A percentile compares a stretch with the other conserved stretches of the same genome.
These are phyloP conservation scores for Diaporthe destruens DNA, from an alignment of 2,329 filamentous ascomycete genomes.

Conservation along the genomic window DNA sequence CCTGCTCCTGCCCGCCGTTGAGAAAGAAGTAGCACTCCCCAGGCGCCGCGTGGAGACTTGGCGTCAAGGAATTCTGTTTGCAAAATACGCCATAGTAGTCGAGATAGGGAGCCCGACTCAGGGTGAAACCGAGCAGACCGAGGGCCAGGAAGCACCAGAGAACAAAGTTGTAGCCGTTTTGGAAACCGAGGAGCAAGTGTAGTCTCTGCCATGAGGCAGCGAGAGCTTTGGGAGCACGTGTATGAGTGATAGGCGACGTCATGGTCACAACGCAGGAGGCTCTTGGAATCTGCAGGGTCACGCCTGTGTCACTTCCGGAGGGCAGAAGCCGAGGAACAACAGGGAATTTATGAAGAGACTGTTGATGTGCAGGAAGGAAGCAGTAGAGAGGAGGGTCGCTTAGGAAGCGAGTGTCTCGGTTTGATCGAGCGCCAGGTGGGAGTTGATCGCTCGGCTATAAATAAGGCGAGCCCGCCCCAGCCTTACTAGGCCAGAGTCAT, in stretches of 20 bases:
- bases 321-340: slow-evolving; percentile 5
- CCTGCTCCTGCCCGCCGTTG: slow-evolving; percentile 44
- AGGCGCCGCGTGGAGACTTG: slow-evolving; percentile 39
- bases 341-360: slow-evolving; percentile 25
- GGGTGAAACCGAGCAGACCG: slow-evolving; percentile 60
- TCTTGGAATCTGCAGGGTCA: neutral
- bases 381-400: slow-evolving; percentile 35
- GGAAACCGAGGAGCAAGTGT: slow-evolving; percentile 65
- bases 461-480: slow-evolving; percentile 26
- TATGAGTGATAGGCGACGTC: neutral
- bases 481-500: slow-evolving; percentile 39
- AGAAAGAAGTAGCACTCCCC: slow-evolving; percentile 42
- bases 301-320: slow-evolving; percentile 31
- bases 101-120: slow-evolving; percentile 63
- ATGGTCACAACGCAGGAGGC: slow-evolving; percentile 11
- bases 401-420: slow-evolving; percentile 44
- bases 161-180: slow-evolving; percentile 68
- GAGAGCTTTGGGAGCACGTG: neutral
- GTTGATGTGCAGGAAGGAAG: slow-evolving; percentile 6
- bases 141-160: slow-evolving; percentile 65
- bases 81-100: slow-evolving; percentile 58
- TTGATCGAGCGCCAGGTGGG: slow-evolving; percentile 40
- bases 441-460: slow-evolving; percentile 39
- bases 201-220: slow-evolving; percentile 48
- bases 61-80: slow-evolving; percentile 42